Base-by-base conservation (phyloP, 2,329 filamentous ascomycete genomes). In the Nothopassalora personata region DNA sequence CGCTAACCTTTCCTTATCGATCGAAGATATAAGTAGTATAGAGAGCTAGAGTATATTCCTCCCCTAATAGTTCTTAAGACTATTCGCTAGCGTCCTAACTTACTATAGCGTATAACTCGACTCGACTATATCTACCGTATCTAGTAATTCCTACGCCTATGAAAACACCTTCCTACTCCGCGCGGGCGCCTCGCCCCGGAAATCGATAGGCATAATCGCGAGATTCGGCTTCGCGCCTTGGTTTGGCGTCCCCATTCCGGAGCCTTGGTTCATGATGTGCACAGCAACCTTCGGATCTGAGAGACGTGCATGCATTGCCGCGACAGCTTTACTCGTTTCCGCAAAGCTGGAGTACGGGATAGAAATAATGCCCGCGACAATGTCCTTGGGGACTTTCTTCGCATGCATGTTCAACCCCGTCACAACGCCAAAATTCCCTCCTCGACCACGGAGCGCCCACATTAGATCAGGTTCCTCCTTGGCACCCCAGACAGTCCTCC, bases 371-470 rank as follows among this genome's bases (percentile, higher is more conserved):
- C 66, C 66, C 18, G 55, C 55, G 33, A 66, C 70, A 43, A 73
- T 60, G 19, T 63, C 64, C n/a, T 61, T 46, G 1, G 67, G 61
- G 51, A 73, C 72, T 19, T 63, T 62, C 27, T 68, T 62, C 19
- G 66, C 68, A 19, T 63, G 63, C 13, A 73, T 49, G 48, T 70
- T 71, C 48, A 73, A 60, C 13, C 65, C 66, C 11, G 66, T 68
- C 3, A 70, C 65, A 15, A 68, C 68, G 11, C 70, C 72, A 57
- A 74, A 74, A 48, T 69, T 68, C 1, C 73, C 73, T 9, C 74
- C 75, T 13, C 73, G 74, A 1, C 74, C 76, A n/a, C 75, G 68
- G 9, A 77, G 63, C 5, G 73, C 74, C 74, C 74, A 77, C 13
- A 77, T 65, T 1, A 77, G 66, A 18, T 77, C 75, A 2, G 75